phyloP scores from a whole-genome alignment of 179 eudicot genomes.

The Silene vulgaris region DNA sequence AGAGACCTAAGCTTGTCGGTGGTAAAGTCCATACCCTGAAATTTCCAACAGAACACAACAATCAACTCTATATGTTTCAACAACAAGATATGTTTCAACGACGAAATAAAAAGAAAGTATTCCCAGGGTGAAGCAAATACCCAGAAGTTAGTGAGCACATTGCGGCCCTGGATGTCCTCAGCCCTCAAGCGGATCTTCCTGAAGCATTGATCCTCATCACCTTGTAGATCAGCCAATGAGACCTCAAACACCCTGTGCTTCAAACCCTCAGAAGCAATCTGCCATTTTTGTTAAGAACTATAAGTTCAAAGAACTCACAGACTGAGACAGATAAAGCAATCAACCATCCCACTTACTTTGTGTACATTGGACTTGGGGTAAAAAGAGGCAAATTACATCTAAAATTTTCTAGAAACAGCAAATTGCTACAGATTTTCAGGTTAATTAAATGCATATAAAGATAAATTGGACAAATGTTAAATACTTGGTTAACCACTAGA shows the following conservation, averaged over 20 bases:
- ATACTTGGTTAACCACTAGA: too few species aligned
- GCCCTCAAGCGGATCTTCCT: slow-evolving; percentile 88
- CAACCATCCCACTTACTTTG: not conserved
- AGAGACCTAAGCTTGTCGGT: slow-evolving; percentile 85
- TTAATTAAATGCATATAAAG: too few species aligned
- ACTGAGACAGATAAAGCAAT: not conserved
- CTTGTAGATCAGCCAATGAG: slow-evolving; percentile 72
- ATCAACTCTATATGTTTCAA: not conserved
- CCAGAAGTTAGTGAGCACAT: slow-evolving; percentile 80
- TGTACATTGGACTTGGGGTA: too few species aligned
- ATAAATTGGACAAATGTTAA: too few species aligned
- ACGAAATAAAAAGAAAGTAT: not conserved
- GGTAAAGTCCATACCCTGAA: slow-evolving; percentile 85
- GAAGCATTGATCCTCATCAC: slow-evolving; percentile 71
- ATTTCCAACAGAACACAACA: not conserved
- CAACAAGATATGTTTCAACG: too few species aligned
- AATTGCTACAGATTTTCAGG: too few species aligned
- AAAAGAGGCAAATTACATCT: too few species aligned
- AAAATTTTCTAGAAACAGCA: too few species aligned
- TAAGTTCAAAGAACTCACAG: not conserved
- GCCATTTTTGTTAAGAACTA: not conserved
- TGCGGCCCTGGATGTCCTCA: slow-evolving; percentile 80
- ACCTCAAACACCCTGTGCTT: slow-evolving; percentile 80
- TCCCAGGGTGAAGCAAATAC: slow-evolving; percentile 27
- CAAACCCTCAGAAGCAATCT: slow-evolving; percentile 92